Percentiles rank a stretch among this genome's conserved stretches.
Conservation (phyloP, 208 protist species). For the Balamuthia mandrillaris region DNA sequence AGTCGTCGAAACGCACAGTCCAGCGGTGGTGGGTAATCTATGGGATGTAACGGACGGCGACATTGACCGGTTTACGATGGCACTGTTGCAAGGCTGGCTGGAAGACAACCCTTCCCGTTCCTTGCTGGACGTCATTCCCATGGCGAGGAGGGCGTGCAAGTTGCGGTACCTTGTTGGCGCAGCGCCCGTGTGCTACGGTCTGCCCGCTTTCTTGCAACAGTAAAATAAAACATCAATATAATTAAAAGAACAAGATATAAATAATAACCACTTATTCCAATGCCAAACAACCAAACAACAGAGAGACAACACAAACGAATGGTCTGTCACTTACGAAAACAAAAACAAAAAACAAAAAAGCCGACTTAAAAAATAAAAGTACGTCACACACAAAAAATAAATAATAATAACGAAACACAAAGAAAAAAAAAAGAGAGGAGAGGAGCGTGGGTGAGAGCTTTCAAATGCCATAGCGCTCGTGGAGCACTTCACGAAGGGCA, state of each 20-base stretch:
- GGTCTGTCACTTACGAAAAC: too few relatives aligned
- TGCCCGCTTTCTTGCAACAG: too few relatives aligned
- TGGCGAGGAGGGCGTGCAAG: constrained; percentile 50
- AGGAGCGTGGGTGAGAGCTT: not conserved
- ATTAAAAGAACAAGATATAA: too few relatives aligned
- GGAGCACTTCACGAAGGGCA: constrained; percentile 3
- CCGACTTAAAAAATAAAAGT: too few relatives aligned
- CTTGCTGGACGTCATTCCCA: constrained; percentile 34
- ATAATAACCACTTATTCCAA: too few relatives aligned
- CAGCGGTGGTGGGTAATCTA: constrained; percentile 73
- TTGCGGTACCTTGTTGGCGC: constrained; percentile 70
- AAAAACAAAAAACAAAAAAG: too few relatives aligned
- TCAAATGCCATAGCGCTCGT: constrained; percentile 27
- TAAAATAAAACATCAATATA: too few relatives aligned
- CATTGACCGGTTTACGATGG: constrained; percentile 67
- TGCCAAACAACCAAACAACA: too few relatives aligned
- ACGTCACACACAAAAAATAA: too few relatives aligned
- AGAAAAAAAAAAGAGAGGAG: not conserved
- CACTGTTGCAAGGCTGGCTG: constrained; percentile 63
- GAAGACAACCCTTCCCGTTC: not conserved
- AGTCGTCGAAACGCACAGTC: too few relatives aligned
- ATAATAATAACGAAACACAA: too few relatives aligned
- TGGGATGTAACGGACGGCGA: constrained; percentile 84
- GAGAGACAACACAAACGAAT: too few relatives aligned
- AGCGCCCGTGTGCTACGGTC: constrained; percentile 72